Evolutionary conservation across 2,329 filamentous ascomycete species (phyloP).

Genomic region (Colletotrichum musicola): DNA sequence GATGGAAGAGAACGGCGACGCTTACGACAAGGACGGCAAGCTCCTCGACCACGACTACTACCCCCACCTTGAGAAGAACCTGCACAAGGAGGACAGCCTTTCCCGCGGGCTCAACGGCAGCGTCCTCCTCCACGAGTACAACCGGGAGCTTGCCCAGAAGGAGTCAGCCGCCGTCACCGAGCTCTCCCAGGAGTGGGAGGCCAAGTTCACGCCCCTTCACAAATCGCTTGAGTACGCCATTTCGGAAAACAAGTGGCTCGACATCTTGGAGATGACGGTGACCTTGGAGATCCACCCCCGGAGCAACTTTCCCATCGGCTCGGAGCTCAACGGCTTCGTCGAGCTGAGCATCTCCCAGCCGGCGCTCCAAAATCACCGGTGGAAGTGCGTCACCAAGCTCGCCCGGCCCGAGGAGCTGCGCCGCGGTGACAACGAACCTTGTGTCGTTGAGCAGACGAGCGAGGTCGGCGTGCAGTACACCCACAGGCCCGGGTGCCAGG

Average conservation of each 20-base stretch:
- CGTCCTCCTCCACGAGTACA: constrained; percentile 70
- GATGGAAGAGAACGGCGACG: constrained; percentile 59
- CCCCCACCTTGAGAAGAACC: constrained; percentile 68
- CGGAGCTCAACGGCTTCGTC: constrained; percentile 70
- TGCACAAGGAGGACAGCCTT: constrained; percentile 64
- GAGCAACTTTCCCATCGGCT: constrained; percentile 69
- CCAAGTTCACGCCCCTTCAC: constrained; percentile 68
- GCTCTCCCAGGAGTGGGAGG: constrained; percentile 68
- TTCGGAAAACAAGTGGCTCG: constrained; percentile 65
- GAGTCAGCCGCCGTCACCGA: constrained; percentile 68
- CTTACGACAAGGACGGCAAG: constrained; percentile 58
- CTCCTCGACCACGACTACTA: constrained; percentile 62
- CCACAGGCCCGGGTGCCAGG: constrained; percentile 66
- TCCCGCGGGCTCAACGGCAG: constrained; percentile 62
- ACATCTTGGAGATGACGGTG: constrained; percentile 73
- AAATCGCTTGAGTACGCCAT: constrained; percentile 63
- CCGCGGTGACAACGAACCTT: constrained; percentile 54
- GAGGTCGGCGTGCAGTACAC: constrained; percentile 62
- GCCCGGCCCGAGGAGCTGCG: constrained; percentile 68
- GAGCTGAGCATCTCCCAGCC: constrained; percentile 69
- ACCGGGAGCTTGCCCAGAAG: constrained; percentile 64
- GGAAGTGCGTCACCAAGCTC: constrained; percentile 72
- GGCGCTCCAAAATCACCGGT: constrained; percentile 66
- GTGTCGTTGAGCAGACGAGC: constrained; percentile 61
- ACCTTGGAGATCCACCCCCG: constrained; percentile 70